Conservation (phyloP, 352 stramenopile genomes). For the Globisporangium middletonii region DNA sequence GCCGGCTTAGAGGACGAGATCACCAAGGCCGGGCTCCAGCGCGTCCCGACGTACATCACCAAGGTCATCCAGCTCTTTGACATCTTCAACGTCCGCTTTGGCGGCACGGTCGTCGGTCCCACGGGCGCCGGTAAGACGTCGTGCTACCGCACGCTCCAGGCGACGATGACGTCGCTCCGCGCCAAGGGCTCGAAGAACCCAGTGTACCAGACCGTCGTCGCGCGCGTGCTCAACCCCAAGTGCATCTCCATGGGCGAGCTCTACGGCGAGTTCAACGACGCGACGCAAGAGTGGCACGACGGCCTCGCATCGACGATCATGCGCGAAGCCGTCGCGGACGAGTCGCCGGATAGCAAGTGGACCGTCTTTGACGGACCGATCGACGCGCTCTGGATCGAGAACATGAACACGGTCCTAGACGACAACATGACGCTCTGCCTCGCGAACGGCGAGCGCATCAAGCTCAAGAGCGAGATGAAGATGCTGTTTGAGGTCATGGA, state of each 20-base stretch:
- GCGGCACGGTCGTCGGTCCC: constrained; percentile 84
- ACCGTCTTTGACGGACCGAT: constrained; percentile 93
- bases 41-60: constrained; percentile 77
- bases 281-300: constrained; percentile 89
- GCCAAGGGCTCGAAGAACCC: constrained; percentile 57
- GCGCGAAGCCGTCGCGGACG: constrained; percentile 67
- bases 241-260: constrained; percentile 82
- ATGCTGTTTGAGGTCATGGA: constrained; percentile 95
- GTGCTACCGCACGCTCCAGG: constrained; percentile 84
- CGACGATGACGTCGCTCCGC: constrained; percentile 80
- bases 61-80: constrained; percentile 95
- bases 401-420: constrained; percentile 95
- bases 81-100: constrained; percentile 93
- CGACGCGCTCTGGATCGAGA: constrained; percentile 94
- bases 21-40: constrained; percentile 49
- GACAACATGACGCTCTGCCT: constrained; percentile 95
- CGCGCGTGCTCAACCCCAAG: constrained; percentile 80
- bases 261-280: constrained; percentile 84
- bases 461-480: constrained; percentile 86
- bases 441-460: constrained; percentile 91
- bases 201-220: constrained; percentile 73
- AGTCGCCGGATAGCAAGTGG: constrained; percentile 72
- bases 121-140: constrained; percentile 83
- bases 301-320: constrained; percentile 77
- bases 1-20: constrained; percentile 55